Evolutionary conservation across 2,329 filamentous ascomycete species (phyloP).

Genomic region (Claviceps sp.): DNA sequence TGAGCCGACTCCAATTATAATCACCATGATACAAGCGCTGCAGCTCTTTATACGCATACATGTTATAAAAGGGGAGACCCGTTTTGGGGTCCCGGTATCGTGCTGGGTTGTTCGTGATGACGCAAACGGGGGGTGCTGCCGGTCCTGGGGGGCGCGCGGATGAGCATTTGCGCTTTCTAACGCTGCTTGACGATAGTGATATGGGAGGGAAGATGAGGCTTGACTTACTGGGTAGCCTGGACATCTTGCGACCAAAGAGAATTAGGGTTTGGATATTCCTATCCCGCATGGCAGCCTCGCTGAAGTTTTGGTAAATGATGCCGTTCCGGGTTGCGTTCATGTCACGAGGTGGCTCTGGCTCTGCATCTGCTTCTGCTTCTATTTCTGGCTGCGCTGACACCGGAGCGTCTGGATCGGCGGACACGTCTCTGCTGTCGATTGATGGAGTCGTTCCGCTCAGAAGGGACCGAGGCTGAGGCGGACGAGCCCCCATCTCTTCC

Average conservation of each 20-base stretch:
- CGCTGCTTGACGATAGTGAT: neutral
- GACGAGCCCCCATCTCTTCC: too few species aligned
- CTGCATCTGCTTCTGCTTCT: neutral
- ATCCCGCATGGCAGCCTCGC: slow-evolving; percentile 41
- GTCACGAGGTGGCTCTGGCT: slow-evolving; percentile 7
- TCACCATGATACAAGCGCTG: slow-evolving; percentile 59
- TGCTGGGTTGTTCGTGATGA: slow-evolving; percentile 70
- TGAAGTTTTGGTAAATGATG: slow-evolving; percentile 47
- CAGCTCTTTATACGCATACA: slow-evolving; percentile 70
- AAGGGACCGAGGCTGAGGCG: slow-evolving; percentile 3
- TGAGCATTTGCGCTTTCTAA: too few species aligned
- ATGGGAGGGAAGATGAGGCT: too few species aligned
- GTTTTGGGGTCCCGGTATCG: slow-evolving; percentile 78
- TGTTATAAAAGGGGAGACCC: slow-evolving; percentile 66
- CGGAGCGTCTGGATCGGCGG: slow-evolving; percentile 9
- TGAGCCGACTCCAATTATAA: slow-evolving; percentile 67
- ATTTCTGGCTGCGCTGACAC: neutral
- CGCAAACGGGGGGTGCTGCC: slow-evolving; percentile 47
- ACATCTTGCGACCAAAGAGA: slow-evolving; percentile 46
- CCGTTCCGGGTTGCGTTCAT: slow-evolving; percentile 28
- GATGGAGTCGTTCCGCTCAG: slow-evolving; percentile 6
- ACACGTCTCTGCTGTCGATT: slow-evolving; percentile 5
- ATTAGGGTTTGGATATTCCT: slow-evolving; percentile 44
- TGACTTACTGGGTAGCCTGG: slow-evolving; percentile 38
- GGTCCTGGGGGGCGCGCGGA: slow-evolving; percentile 29